Evolutionary conservation across 257 asterid species (phyloP), one percentile per base, ranked within the genome.

Genomic region (Penstemon newberryi): DNA sequence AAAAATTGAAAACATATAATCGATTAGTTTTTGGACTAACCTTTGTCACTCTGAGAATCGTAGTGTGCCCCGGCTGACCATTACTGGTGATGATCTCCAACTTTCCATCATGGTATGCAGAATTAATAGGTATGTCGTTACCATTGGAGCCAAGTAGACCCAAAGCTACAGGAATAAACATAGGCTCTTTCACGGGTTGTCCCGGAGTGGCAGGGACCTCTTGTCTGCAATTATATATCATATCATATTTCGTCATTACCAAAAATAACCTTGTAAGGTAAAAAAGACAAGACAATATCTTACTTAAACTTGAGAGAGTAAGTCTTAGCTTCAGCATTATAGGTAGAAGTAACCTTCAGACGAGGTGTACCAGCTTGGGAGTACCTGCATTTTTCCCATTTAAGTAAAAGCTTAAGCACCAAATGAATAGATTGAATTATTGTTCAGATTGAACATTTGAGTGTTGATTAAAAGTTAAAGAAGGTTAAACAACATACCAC

Each of bases 361-460:
- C 59, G 75, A 66, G 99, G 97, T 6, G 99, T 91, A 59, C 99
- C 99, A 61, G 99, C 99, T 82, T 94, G 97, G 8, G 99, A 91
- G 75, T 94, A 94, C 99, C 99, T 94, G 75, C 67, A 78, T 57
- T 79, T 58, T 73, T 25, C 33, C 58, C 56, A 47, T 61, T 75
- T 40, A 33, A 68, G 57, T 60, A 62, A 52, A 68, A 44, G 37
- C 2, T 15, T 67, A 47, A 54, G 51, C 71, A 70, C 74, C 60
- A 33, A 60, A 25, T 25, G 18, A 15, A 15, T 15, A 15, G 18
- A 15, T 15, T 15, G 18, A 15, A 15, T 15, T 15, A 15, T 15
- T 15, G 18, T 15, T 15, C 18, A 15, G 18, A 15, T 15, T 15
- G 18, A 15, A 15, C 18, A 15, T 25, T 25, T 25, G 33, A 25